Evolutionary conservation across 2,329 filamentous ascomycete genomes (phyloP).

Genomic region (Penicillium concentricum): DNA sequence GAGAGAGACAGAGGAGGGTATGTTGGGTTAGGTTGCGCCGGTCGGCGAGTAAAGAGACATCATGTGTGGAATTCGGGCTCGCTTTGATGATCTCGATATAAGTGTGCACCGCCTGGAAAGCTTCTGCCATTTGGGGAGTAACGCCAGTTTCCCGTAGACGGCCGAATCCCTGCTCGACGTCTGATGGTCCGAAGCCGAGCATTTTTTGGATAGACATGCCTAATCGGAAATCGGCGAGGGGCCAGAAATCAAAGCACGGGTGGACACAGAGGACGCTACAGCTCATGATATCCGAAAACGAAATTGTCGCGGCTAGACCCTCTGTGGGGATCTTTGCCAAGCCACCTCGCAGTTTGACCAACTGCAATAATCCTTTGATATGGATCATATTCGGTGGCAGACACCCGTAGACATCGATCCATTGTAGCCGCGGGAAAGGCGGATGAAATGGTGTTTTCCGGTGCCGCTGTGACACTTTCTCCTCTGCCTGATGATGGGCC

Average conservation of each 20-base stretch:
- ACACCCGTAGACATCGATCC: slow-evolving; percentile 38
- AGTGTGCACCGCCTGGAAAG: slow-evolving; percentile 31
- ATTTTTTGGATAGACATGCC: slow-evolving; percentile 24
- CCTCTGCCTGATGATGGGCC: slow-evolving; percentile 31
- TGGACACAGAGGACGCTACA: slow-evolving; percentile 23
- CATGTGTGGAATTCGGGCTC: slow-evolving; percentile 19
- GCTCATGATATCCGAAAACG: slow-evolving; percentile 35
- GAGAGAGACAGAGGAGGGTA: slow-evolving; percentile 32
- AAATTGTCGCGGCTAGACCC: slow-evolving; percentile 38
- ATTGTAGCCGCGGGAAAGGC: slow-evolving; percentile 37
- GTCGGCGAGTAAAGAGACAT: slow-evolving; percentile 32
- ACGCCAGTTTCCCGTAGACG: slow-evolving; percentile 26
- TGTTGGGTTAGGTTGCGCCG: slow-evolving; percentile 43
- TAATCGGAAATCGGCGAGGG: slow-evolving; percentile 20
- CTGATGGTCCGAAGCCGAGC: slow-evolving; percentile 25
- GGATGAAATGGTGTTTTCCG: slow-evolving; percentile 31
- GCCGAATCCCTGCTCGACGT: slow-evolving; percentile 28
- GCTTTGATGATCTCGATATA: slow-evolving; percentile 33
- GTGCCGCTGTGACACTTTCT: slow-evolving; percentile 12
- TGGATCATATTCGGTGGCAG: slow-evolving; percentile 37
- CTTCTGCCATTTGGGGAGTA: slow-evolving; percentile 30
- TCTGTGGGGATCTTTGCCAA: slow-evolving; percentile 36
- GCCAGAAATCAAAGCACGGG: slow-evolving; percentile 30
- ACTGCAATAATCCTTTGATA: slow-evolving; percentile 34
- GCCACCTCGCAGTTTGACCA: slow-evolving; percentile 39